phyloP scores from a whole-genome alignment of 768 basidiomycete genomes.

The Suillus hirtellus region DNA sequence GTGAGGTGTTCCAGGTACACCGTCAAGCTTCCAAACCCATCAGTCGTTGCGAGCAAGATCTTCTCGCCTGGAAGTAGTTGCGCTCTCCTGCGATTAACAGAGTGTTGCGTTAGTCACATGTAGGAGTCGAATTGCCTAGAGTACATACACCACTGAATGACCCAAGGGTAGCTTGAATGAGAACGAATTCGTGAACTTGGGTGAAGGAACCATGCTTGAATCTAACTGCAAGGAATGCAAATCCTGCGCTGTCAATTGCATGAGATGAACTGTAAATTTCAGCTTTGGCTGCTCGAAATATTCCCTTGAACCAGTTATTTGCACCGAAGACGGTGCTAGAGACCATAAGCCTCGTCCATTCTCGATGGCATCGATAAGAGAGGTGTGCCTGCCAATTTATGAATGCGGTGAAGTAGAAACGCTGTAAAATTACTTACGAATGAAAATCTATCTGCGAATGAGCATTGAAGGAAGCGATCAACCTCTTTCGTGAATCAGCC shows the following conservation, averaged over 20 bases:
- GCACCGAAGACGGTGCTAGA: background rate
- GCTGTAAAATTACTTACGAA: constrained; percentile 10
- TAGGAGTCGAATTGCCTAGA: too few species aligned
- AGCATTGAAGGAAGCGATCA: constrained; percentile 24
- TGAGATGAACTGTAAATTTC: constrained; percentile 25
- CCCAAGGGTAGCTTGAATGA: constrained; percentile 23
- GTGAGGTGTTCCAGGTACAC: constrained; percentile 41
- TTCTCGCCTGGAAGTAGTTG: constrained; percentile 45
- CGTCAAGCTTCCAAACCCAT: constrained; percentile 32
- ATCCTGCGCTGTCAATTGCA: constrained; percentile 31
- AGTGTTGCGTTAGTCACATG: background rate
- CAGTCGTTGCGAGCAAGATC: constrained; percentile 43
- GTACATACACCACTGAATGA: constrained; percentile 16
- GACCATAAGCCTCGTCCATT: background rate
- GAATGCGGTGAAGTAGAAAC: background rate
- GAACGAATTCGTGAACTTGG: constrained; percentile 19
- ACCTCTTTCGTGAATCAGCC: constrained; percentile 12
- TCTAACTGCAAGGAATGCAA: constrained; percentile 29
- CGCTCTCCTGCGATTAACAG: constrained; percentile 25
- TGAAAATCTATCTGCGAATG: constrained; percentile 9
- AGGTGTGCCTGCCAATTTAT: constrained; percentile 11
- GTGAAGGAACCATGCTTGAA: constrained; percentile 23
- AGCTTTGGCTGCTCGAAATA: constrained; percentile 19
- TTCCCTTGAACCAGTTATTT: constrained; percentile 22
- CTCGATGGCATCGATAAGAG: constrained; percentile 8